Evolutionary conservation across 1,284 basidiomycete genomes (phyloP), one percentile per base, ranked within the genome.

Genomic region (Clitocybe nebularis): DNA sequence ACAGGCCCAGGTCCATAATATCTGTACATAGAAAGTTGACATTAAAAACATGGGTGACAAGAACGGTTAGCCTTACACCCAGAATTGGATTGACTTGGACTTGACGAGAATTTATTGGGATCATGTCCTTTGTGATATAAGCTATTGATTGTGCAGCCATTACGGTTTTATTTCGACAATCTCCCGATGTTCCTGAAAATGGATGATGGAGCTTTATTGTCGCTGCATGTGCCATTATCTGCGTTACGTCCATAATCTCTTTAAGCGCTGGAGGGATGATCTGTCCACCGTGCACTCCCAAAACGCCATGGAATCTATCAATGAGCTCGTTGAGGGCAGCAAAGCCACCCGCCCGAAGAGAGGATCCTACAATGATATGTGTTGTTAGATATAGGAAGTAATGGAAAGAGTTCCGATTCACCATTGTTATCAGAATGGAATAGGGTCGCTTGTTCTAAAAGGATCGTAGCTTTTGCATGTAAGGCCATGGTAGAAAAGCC

Each of bases 391-490:
- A n/a, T n/a, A n/a, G n/a, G n/a, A n/a, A n/a, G n/a, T n/a, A n/a
- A n/a, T n/a, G n/a, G n/a, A n/a, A n/a, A n/a, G n/a, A n/a, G n/a
- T n/a, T n/a, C n/a, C n/a, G n/a, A n/a, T n/a, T n/a, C 29, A 32
- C 29, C 29, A 16, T 32, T 32, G 8, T 3, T 16, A 11, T 32
- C 29, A 3, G 29, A 16, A 17, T 32, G 29, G 11, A 32, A 17
- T 32, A 17, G 19, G 5, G 29, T 32, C 19, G 54, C 47, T 13
- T 47, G 47, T 23, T 58, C 52, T 21, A 56, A 57, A 0, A 60
- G 43, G 22, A 60, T 54, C 1, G 55, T 50, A 1, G 54, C 54
- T 43, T 60, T 55, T n/a, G 54, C 51, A 20, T 53, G 51, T 10
- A 56, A 14, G 2, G 56, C 55, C 1, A 52, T 30, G 4, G 48